Evolutionary conservation across 73 alveolate genomes (phyloP).

Genomic region (Stentor coeruleus): DNA sequence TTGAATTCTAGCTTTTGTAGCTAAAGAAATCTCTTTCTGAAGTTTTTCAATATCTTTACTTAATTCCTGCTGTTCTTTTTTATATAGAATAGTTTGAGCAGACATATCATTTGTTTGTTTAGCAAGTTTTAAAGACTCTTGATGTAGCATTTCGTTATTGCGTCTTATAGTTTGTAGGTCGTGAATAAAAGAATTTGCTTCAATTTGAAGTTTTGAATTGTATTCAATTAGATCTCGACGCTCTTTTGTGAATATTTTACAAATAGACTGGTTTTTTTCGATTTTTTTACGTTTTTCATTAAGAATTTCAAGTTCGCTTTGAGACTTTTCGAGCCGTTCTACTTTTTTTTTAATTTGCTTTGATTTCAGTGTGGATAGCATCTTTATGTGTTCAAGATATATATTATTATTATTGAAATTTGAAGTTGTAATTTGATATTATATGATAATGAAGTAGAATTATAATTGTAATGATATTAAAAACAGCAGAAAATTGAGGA

Average conservation of each 20-base stretch:
- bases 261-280: not conserved
- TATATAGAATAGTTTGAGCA: not conserved
- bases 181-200: not conserved
- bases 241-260: not conserved
- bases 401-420: no score
- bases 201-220: not conserved
- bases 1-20: no score
- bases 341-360: not conserved
- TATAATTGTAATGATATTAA: no score
- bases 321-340: not conserved
- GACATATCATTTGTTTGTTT: not conserved
- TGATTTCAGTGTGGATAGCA: no score
- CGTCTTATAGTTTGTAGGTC: not conserved
- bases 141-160: constrained; percentile 16
- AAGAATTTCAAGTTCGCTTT: not conserved
- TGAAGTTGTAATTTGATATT: no score
- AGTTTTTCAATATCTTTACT: no score
- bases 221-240: not conserved
- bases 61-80: no score
- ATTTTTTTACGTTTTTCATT: not conserved
- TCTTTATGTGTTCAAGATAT: no score
- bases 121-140: constrained; percentile 8
- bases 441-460: no score
- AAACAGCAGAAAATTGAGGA: no score
- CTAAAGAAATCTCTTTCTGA: no score